Conservation (phyloP, 2,329 filamentous ascomycete species). For the Fusarium heterosporum region DNA sequence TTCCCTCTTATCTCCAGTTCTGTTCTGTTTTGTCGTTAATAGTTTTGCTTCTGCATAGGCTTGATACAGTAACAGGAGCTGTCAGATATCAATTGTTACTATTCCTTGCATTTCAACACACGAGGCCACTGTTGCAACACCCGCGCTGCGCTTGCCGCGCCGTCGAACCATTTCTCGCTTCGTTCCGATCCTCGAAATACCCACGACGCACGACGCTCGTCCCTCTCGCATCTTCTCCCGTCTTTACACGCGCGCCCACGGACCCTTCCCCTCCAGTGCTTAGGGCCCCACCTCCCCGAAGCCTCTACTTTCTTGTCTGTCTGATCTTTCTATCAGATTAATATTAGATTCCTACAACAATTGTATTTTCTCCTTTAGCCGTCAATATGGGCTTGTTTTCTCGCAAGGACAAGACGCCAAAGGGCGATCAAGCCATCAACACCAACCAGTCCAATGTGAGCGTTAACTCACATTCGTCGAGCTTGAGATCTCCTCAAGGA, state of each 20-base stretch:
- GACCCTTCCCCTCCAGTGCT: conserved; percentile 40
- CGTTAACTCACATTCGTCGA: conserved; percentile 64
- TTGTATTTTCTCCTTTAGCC: conserved; percentile 22
- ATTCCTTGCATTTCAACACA: conserved; percentile 38
- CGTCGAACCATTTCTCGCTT: conserved; percentile 40
- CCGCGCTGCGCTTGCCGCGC: conserved; percentile 34
- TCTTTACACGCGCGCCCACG: conserved; percentile 31
- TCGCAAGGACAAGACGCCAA: conserved; percentile 63
- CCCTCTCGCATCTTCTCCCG: conserved; percentile 34
- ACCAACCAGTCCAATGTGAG: conserved; percentile 63
- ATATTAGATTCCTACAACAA: conserved; percentile 32
- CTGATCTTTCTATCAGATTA: conserved; percentile 40
- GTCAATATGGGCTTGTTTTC: conserved; percentile 67
- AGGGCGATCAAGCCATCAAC: conserved; percentile 56
- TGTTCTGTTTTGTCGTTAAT: conserved; percentile 27
- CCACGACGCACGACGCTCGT: conserved; percentile 42
- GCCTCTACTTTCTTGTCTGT: conserved; percentile 34
- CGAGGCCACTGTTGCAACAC: conserved; percentile 21
- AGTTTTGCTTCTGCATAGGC: conserved; percentile 25
- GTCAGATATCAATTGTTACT: conserved; percentile 31
- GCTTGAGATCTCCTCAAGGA: conserved; percentile 46
- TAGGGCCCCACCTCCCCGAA: conserved; percentile 41
- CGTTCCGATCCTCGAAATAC: conserved; percentile 40
- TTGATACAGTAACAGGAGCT: conserved; percentile 14
- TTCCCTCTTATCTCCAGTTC: conserved; percentile 32